phyloP scores from a whole-genome alignment of 495 filamentous ascomycete species.

The Lasiosphaeris hirsuta region DNA sequence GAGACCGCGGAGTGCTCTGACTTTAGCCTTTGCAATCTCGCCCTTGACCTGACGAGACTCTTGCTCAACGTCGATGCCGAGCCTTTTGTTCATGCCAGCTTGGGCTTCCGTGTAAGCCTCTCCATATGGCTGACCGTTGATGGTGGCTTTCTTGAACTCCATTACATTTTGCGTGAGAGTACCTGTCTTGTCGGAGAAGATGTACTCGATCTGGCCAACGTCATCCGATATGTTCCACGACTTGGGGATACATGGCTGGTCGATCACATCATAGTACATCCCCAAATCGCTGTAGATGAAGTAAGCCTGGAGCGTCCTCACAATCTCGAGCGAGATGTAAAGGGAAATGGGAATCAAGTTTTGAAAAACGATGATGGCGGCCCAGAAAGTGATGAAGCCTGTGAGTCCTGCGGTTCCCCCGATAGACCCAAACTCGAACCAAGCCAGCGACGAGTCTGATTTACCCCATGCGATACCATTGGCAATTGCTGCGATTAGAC shows the following conservation, averaged over 20 bases:
- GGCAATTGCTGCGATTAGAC: constrained; percentile 77
- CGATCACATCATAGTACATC: constrained; percentile 95
- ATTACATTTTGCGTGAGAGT: constrained; percentile 99
- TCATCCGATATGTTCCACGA: constrained; percentile 99
- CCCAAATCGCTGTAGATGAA: constrained; percentile 95
- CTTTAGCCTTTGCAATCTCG: constrained; percentile 75
- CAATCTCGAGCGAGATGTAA: constrained; percentile 96
- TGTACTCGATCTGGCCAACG: constrained; percentile 97
- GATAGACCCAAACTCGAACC: constrained; percentile 84
- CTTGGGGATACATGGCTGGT: constrained; percentile 93
- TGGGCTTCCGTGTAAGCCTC: constrained; percentile 97
- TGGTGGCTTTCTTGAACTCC: constrained; percentile 98
- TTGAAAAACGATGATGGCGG: constrained; percentile 90
- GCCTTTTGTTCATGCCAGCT: constrained; percentile 87
- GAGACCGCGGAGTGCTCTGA: constrained; percentile 66
- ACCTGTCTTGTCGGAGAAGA: constrained; percentile 99
- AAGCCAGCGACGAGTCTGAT: constrained; percentile 67
- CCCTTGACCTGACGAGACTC: constrained; percentile 68
- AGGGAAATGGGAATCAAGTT: constrained; percentile 98
- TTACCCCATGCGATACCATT: constrained; percentile 81
- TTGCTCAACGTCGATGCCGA: constrained; percentile 79
- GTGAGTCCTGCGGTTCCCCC: constrained; percentile 72
- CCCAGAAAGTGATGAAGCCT: constrained; percentile 95
- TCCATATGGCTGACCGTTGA: constrained; percentile 92
- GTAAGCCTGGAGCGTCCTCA: constrained; percentile 86